phyloP scores from a whole-genome alignment of 768 basidiomycete genomes.

The Hypsizygus marmoreus region DNA sequence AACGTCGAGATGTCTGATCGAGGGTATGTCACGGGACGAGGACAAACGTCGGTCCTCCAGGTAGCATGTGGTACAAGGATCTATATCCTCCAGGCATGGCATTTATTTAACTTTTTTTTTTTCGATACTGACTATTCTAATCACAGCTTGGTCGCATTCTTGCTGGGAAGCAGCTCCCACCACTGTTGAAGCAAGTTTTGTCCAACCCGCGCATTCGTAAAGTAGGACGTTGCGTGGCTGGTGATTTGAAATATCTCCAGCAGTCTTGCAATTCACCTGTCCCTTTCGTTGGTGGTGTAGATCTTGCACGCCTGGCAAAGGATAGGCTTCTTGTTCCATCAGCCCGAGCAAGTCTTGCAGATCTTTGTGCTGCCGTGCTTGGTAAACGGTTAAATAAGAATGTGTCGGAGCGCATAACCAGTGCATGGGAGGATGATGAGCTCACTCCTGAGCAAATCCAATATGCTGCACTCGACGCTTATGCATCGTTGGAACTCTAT shows the following conservation, averaged over 20 bases:
- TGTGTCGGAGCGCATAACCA: conserved; percentile 17
- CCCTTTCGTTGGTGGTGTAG: conserved; percentile 26
- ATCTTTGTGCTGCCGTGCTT: conserved; percentile 30
- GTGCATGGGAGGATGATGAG: conserved; percentile 17
- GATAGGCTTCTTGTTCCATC: conserved; percentile 16
- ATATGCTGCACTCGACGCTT: conserved; percentile 24
- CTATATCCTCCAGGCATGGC: conserved; percentile 20
- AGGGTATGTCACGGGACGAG: conserved; percentile 13
- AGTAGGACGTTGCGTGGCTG: conserved; percentile 8
- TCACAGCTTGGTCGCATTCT: no score
- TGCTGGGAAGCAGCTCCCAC: conserved; percentile 6
- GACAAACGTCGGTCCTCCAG: conserved; percentile 23
- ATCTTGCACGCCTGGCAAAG: conserved; percentile 31
- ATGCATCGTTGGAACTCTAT: conserved; percentile 17
- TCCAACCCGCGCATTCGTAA: conserved; percentile 13
- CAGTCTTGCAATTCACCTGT: conserved; percentile 1
- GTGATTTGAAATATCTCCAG: conserved; percentile 4
- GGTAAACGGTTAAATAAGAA: conserved; percentile 21
- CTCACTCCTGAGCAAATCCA: conserved; percentile 16
- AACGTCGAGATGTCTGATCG: conserved; percentile 22
- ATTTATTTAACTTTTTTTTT: no score
- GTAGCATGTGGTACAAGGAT: conserved; percentile 20
- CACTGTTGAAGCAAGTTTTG: conserved; percentile 10
- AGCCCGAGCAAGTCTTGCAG: conserved; percentile 27
- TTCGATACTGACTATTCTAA: no score